Conservation (phyloP, 768 basidiomycete genomes). For the Hortiboletus flavorubellus region DNA sequence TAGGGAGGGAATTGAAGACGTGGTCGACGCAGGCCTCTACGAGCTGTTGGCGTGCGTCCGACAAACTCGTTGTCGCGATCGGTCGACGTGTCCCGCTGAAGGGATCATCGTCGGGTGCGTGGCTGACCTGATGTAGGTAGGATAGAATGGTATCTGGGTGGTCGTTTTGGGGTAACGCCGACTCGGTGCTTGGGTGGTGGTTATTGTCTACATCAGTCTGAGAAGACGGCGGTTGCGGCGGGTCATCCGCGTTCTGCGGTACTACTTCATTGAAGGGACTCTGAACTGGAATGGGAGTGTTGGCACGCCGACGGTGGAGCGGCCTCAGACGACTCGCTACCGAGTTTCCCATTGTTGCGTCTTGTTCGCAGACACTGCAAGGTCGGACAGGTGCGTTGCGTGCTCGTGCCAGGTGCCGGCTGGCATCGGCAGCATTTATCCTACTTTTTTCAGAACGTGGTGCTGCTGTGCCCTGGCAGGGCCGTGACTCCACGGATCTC, state of each 20-base stretch:
- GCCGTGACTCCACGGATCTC: no score
- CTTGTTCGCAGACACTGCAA: no score
- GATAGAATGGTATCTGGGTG: not conserved
- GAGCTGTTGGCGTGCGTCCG: conserved; percentile 7
- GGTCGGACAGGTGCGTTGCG: not conserved
- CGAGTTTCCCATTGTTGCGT: no score
- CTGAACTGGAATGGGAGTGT: not conserved
- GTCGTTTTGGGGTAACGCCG: not conserved
- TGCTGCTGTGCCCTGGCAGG: no score
- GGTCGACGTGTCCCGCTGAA: conserved; percentile 3
- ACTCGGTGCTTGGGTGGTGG: not conserved
- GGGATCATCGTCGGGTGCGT: conserved; percentile 8
- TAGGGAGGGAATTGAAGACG: conserved; percentile 8
- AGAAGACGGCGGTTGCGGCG: not conserved
- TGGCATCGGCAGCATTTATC: not conserved
- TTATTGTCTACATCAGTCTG: not conserved
- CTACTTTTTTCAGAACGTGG: not conserved
- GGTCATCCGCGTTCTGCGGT: not conserved
- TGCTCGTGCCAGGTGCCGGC: not conserved
- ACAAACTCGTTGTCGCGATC: not conserved
- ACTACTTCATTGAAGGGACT: not conserved
- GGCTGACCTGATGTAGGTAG: conserved; percentile 10
- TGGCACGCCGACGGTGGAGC: no score
- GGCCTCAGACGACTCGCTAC: no score
- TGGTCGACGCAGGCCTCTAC: not conserved